phyloP scores from a whole-genome alignment of 371 early-diverging fungal genomes.

The Mucor indicus region DNA sequence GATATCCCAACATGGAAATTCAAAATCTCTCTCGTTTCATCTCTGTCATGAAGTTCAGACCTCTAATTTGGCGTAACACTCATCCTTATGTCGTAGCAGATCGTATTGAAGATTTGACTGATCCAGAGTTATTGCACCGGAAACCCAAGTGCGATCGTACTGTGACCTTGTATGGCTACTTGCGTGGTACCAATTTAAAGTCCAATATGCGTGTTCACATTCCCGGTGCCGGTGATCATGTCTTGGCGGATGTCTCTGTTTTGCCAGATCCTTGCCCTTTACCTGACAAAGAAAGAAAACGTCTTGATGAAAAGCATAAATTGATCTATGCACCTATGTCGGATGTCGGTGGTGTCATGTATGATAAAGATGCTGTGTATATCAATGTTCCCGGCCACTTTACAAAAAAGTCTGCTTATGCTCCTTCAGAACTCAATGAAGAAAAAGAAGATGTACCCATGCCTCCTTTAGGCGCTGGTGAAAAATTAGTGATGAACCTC shows the following conservation, averaged over 20 bases:
- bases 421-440: slow-evolving; percentile 36
- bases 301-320: slow-evolving; percentile 89
- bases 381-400: slow-evolving; percentile 91
- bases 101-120: slow-evolving; percentile 95
- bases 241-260: slow-evolving; percentile 69
- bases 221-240: slow-evolving; percentile 93
- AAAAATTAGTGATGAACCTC: slow-evolving; percentile 87
- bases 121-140: slow-evolving; percentile 77
- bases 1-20: slow-evolving; percentile 91
- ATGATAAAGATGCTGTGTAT: slow-evolving; percentile 98
- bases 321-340: slow-evolving; percentile 98
- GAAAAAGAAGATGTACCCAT: slow-evolving; percentile 28
- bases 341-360: slow-evolving; percentile 96
- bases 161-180: slow-evolving; percentile 91
- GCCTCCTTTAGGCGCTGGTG: slow-evolving; percentile 67
- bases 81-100: slow-evolving; percentile 96
- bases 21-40: slow-evolving; percentile 94
- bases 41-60: slow-evolving; percentile 96
- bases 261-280: slow-evolving; percentile 93
- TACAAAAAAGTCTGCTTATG: slow-evolving; percentile 59
- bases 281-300: slow-evolving; percentile 88
- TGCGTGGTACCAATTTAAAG: slow-evolving; percentile 92
- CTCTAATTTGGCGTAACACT: slow-evolving; percentile 93
- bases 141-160: slow-evolving; percentile 89
- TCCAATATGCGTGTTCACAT: slow-evolving; percentile 84